phyloP scores from a whole-genome alignment of 78 protist species.

The Thecamonas trahens region DNA sequence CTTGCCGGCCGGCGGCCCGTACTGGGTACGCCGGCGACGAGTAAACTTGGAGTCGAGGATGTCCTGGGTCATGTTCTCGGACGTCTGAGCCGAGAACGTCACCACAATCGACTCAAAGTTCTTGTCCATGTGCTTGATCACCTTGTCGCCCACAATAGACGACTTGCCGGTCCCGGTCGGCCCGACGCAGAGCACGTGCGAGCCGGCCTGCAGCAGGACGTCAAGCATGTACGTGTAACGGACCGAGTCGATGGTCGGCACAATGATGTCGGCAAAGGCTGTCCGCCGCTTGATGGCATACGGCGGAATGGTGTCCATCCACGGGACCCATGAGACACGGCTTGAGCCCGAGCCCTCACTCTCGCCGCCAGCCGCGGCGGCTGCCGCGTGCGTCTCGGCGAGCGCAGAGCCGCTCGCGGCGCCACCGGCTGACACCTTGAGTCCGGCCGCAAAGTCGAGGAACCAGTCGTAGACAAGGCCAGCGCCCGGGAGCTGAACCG shows the following conservation, averaged over 20 bases:
- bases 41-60: conserved; percentile 50
- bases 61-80: conserved; percentile 63
- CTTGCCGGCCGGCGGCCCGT: conserved; percentile 61
- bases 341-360: conserved; percentile 3
- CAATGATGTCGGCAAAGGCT: conserved; percentile 47
- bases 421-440: too few species aligned
- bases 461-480: conserved; percentile 23
- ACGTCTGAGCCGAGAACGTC: conserved; percentile 71
- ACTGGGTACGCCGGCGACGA: conserved; percentile 43
- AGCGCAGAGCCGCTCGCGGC: too few species aligned
- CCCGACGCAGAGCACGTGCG: conserved; percentile 62
- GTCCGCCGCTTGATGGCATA: background rate
- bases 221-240: conserved; percentile 56
- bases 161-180: conserved; percentile 86
- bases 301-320: conserved; percentile 48
- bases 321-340: conserved; percentile 47
- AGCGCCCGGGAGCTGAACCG: background rate
- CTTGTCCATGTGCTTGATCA: conserved; percentile 26
- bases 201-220: conserved; percentile 14
- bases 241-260: conserved; percentile 81
- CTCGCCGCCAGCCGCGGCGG: background rate
- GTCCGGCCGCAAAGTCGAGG: background rate
- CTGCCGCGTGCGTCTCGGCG: background rate
- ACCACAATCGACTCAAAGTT: conserved; percentile 22
- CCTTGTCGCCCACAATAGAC: conserved; percentile 34